phyloP scores from a whole-genome alignment of 208 protist species.

The Herpetomonas tarakana region DNA sequence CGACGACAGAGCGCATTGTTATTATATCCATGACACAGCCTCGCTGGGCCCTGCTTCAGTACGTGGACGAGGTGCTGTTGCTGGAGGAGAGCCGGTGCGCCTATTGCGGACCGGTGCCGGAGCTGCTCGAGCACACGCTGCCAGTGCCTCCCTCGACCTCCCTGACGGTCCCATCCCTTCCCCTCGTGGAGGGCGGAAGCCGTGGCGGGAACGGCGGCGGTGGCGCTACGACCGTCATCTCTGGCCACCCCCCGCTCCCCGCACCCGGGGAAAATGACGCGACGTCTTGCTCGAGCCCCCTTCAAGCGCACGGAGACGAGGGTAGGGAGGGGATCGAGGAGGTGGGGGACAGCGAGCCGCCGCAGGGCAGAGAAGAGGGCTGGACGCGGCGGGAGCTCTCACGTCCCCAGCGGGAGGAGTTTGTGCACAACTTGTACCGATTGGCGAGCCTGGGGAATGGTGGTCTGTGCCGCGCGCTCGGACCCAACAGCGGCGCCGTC shows the following conservation, averaged over 20 bases:
- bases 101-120: conserved; percentile 38
- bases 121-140: conserved; percentile 28
- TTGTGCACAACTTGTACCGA: conserved; percentile 23
- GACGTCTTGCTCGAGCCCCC: neutral
- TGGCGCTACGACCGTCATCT: too few relatives aligned
- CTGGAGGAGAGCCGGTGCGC: conserved; percentile 35
- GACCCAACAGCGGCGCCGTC: neutral
- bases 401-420: conserved; percentile 15
- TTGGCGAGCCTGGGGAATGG: conserved; percentile 8
- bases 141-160: neutral
- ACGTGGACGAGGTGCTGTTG: conserved; percentile 62
- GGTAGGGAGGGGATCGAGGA: neutral
- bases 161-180: neutral
- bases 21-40: conserved; percentile 54
- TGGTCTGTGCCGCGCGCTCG: neutral
- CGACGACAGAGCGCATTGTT: conserved; percentile 25
- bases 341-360: neutral
- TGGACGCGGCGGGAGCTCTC: too few relatives aligned
- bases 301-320: neutral
- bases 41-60: conserved; percentile 54
- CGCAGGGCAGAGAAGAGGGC: neutral
- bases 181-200: neutral
- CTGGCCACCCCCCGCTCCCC: neutral
- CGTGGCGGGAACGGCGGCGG: neutral
- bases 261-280: neutral